Conservation (phyloP, 176 grass and related monocot species). For the Rhynchospora tenuis region DNA sequence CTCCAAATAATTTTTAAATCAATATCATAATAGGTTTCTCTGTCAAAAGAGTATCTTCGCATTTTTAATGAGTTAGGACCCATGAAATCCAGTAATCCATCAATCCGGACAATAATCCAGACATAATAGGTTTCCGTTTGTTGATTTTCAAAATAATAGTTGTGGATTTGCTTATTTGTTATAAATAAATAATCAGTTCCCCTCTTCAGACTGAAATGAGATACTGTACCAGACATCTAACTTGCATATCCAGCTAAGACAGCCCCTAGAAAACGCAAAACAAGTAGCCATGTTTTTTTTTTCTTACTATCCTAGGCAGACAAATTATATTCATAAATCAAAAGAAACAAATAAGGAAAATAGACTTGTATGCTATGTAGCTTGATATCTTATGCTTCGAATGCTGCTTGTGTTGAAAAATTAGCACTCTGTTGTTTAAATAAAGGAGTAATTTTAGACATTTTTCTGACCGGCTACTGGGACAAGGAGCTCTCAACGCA, state of each 20-base stretch:
- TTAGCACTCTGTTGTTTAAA: neutral
- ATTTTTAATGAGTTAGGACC: neutral
- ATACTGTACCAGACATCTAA: neutral
- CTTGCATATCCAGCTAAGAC: constrained; percentile 1
- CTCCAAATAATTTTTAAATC: constrained; percentile 6
- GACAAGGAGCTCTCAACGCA: neutral
- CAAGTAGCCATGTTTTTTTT: neutral
- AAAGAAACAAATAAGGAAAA: neutral
- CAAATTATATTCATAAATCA: neutral
- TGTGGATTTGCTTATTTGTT: neutral
- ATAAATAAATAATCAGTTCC: neutral
- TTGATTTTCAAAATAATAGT: constrained; percentile 5
- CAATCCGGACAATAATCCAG: constrained; percentile 6
- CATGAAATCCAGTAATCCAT: constrained; percentile 6
- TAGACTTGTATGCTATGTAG: neutral
- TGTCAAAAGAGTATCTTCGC: constrained; percentile 16
- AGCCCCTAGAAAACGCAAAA: neutral
- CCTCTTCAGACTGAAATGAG: neutral
- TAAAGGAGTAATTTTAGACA: neutral
- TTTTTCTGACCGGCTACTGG: neutral
- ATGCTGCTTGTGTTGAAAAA: neutral
- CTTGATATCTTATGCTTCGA: neutral
- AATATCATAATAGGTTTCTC: constrained; percentile 17
- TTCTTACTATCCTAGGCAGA: neutral
- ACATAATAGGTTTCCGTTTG: neutral